phyloP scores from a whole-genome alignment of 495 filamentous ascomycete genomes.

The Letharia columbiana region DNA sequence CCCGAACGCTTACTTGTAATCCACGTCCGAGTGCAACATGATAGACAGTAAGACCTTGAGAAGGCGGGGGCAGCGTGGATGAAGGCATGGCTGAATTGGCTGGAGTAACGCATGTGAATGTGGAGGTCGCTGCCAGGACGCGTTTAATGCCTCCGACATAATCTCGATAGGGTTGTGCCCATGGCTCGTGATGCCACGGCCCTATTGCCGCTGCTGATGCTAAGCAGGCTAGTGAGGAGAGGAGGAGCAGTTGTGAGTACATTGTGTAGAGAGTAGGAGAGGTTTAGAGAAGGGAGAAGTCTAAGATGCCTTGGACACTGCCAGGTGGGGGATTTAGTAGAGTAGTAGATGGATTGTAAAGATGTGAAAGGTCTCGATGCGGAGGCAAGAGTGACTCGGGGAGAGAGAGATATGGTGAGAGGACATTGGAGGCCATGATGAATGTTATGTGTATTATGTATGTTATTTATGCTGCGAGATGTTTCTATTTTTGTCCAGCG shows the following conservation, averaged over 20 bases:
- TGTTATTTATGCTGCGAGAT: neutral
- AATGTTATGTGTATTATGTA: slow-evolving; percentile 8
- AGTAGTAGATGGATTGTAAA: neutral
- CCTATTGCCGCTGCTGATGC: slow-evolving; percentile 16
- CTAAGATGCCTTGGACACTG: neutral
- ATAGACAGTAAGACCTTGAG: slow-evolving; percentile 48
- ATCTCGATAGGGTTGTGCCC: neutral
- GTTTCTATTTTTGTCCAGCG: slow-evolving; percentile 12
- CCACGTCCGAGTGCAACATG: slow-evolving; percentile 83
- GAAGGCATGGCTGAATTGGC: slow-evolving; percentile 35
- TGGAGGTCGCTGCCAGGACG: slow-evolving; percentile 7
- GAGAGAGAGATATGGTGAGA: neutral
- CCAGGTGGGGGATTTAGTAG: neutral
- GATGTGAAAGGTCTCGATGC: neutral
- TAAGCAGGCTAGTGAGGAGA: slow-evolving; percentile 12
- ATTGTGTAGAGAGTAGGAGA: slow-evolving; percentile 10
- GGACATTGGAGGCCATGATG: slow-evolving; percentile 8
- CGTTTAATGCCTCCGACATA: neutral
- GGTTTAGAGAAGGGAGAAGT: neutral
- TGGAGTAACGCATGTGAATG: slow-evolving; percentile 33
- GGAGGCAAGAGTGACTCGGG: neutral
- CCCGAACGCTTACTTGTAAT: slow-evolving; percentile 42
- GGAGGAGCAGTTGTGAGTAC: slow-evolving; percentile 11
- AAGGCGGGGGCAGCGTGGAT: slow-evolving; percentile 46
- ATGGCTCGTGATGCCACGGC: slow-evolving; percentile 12